These are phyloP conservation scores for Leersia perrieri DNA, from an alignment of 176 grass and related monocot genomes.

Conservation along the genomic window DNA sequence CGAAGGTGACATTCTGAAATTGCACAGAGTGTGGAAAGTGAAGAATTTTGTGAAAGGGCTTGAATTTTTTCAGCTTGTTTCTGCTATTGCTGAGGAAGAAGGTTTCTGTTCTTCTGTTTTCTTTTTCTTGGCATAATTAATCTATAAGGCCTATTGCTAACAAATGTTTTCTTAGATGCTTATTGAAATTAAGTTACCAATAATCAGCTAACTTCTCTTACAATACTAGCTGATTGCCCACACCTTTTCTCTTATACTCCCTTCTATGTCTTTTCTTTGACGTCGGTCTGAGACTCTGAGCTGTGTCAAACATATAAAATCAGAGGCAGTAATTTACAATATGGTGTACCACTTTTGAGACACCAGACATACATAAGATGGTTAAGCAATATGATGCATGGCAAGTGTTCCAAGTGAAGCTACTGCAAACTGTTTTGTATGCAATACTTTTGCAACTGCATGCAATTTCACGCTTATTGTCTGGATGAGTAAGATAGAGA, in stretches of 20 bases:
- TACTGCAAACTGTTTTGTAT: not conserved
- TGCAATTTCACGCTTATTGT: not conserved
- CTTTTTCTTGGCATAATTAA: not conserved
- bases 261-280: too few relatives aligned
- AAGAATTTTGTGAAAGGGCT: slow-evolving; percentile 87
- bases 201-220: not conserved
- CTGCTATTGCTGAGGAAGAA: slow-evolving; percentile 78
- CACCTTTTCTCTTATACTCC: not conserved
- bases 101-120: slow-evolving; percentile 36
- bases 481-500: not conserved
- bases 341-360: not conserved
- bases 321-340: too few relatives aligned
- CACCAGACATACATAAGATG: not conserved
- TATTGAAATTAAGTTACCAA: not conserved
- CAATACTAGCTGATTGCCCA: not conserved
- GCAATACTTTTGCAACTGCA: not conserved
- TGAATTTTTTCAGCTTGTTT: slow-evolving; percentile 87
- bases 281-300: too few relatives aligned
- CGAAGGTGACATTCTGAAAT: slow-evolving; percentile 61
- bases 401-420: not conserved
- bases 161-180: not conserved
- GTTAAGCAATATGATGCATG: not conserved
- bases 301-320: too few relatives aligned
- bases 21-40: slow-evolving; percentile 76
- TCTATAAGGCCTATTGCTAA: not conserved